Evolutionary conservation across 1,284 basidiomycete species (phyloP).

Genomic region (Apiotrichum sp.): DNA sequence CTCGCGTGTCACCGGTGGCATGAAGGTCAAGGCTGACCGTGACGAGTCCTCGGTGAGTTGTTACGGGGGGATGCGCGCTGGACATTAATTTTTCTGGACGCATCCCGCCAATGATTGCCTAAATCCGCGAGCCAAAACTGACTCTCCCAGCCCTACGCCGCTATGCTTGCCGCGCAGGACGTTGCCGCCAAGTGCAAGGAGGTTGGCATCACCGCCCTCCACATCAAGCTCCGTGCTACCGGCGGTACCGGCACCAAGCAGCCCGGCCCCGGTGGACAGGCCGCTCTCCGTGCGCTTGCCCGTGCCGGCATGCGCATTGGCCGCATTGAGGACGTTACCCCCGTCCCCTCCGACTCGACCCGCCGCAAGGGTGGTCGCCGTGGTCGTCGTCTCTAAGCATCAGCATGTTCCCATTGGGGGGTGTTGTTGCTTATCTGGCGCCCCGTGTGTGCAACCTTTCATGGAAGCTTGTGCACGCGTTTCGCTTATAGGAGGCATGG

Average conservation of each 20-base stretch:
- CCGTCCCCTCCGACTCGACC: constrained; percentile 94
- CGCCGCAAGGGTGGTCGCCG: constrained; percentile 99
- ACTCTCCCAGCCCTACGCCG: constrained; percentile 65
- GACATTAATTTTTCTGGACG: too few relatives aligned
- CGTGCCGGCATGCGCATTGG: constrained; percentile 99
- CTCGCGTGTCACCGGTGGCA: constrained; percentile 97
- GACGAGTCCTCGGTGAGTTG: constrained; percentile 76
- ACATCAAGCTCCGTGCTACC: constrained; percentile 86
- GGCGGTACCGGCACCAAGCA: constrained; percentile 99
- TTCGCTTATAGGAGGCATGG: constrained; percentile 4
- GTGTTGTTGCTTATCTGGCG: background rate
- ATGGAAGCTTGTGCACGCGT: background rate
- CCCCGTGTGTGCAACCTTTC: background rate
- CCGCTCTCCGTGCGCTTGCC: constrained; percentile 94
- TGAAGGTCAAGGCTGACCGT: constrained; percentile 99
- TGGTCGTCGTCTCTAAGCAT: constrained; percentile 81
- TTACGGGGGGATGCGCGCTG: too few relatives aligned
- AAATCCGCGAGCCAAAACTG: too few relatives aligned
- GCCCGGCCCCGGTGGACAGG: constrained; percentile 96
- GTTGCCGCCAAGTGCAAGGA: constrained; percentile 95
- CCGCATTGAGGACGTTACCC: constrained; percentile 92
- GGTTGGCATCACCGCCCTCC: constrained; percentile 92
- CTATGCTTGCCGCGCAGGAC: constrained; percentile 99
- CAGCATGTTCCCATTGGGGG: background rate
- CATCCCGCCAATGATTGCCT: too few relatives aligned